phyloP scores from a whole-genome alignment of 306 rosid species.

The Malus sieversii region DNA sequence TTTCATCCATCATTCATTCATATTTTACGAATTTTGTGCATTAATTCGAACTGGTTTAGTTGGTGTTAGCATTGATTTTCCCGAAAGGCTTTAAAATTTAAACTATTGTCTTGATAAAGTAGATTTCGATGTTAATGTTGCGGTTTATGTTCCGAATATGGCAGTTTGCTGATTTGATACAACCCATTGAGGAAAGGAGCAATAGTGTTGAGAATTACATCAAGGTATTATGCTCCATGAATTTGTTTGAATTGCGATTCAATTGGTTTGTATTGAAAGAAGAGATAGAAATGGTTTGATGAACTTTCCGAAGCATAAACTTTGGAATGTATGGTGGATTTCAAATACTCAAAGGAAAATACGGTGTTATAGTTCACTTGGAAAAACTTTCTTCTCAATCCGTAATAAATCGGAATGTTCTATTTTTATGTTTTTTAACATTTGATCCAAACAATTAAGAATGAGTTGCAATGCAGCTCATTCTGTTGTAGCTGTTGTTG shows the following conservation, averaged over 20 bases:
- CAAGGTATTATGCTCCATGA: constrained; percentile 44
- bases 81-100: not conserved
- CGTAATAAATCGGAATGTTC: not conserved
- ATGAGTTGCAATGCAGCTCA: not conserved
- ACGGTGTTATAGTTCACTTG: not conserved
- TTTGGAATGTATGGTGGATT: not conserved
- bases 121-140: constrained; percentile 3
- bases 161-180: constrained; percentile 77
- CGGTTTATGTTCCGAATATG: constrained; percentile 11
- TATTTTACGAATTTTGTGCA: not conserved
- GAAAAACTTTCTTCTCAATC: not conserved
- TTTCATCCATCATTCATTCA: not conserved
- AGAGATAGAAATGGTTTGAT: not conserved
- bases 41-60: not conserved
- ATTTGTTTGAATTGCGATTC: not conserved
- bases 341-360: not conserved
- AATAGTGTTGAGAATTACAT: constrained; percentile 54
- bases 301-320: not conserved
- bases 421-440: not conserved
- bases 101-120: not conserved
- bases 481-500: not conserved
- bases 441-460: not conserved
- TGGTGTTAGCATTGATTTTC: not conserved
- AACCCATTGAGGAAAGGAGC: constrained; percentile 67
- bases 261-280: not conserved